Base-by-base conservation (phyloP, 257 asterid species). In the Salvia miltiorrhiza region DNA sequence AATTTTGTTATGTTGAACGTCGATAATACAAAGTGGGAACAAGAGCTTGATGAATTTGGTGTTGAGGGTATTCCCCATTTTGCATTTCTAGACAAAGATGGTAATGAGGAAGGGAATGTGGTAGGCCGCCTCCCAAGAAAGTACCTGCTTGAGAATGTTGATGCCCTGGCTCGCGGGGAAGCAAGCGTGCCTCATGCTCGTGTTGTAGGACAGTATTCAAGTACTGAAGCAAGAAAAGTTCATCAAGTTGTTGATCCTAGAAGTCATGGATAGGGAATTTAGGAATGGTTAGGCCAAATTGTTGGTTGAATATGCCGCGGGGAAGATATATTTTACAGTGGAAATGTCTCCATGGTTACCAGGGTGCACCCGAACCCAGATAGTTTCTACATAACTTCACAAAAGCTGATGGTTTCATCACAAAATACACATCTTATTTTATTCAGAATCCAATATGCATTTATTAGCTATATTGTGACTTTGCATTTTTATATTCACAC, bases 11-110 rank as follows among this genome's bases (percentile, higher is more conserved):
- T 94, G 97, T 74, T 94, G 83, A 94, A 94, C 41, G 99, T 94
- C 73, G 99, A 91, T 70, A 94, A 91, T 84, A 94, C 99, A 4
- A 94, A 87, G 81, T 94, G 99, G 99, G 99, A 94, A 81, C 99
- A 94, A 89, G 99, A 94, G 85, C 96, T 94, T n/a, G 99, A 94
- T 53, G 99, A 91, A 80, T 94, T 94, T 63, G 99, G 97, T 11
- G 99, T 91, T 19, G 99, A 94, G 78, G 99, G 97, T 19, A 91
- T 94, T 53, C 99, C 99, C 56, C 99, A 94, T 85, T 94, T 94
- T 71, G 96, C 97, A 3, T 94, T 94, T 87, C 83, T 94, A 16
- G 99, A 94, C 80, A 77, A 71, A 70, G 73, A 85, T 2, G 99
- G 99, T 64, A 89, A 94, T 4, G 97, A 91, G 73, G 97, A 94